Conservation (phyloP, 306 rosid species). For the Glycyrrhiza uralensis region DNA sequence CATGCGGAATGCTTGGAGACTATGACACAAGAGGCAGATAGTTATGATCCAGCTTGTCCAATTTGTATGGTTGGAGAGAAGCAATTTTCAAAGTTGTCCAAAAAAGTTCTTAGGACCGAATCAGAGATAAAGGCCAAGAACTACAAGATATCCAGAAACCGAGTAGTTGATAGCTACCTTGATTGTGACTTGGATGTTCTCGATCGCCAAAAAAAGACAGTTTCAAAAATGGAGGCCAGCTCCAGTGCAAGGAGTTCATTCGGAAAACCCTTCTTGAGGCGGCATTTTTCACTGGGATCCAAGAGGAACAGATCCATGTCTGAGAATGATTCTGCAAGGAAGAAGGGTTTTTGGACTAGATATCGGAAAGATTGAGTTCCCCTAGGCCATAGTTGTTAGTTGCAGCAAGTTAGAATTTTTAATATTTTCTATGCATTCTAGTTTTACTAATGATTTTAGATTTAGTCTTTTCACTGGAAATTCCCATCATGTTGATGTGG, state of each 20-base stretch:
- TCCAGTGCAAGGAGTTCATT: slow-evolving; percentile 54
- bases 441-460: slow-evolving; percentile 29
- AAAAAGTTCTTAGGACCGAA: slow-evolving; percentile 38
- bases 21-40: slow-evolving; percentile 54
- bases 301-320: slow-evolving; percentile 56
- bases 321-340: slow-evolving; percentile 54
- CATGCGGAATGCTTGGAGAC: slow-evolving; percentile 79
- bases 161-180: slow-evolving; percentile 61
- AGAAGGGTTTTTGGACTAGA: slow-evolving; percentile 67
- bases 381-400: slow-evolving; percentile 5
- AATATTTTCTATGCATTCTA: slow-evolving; percentile 29
- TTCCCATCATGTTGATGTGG: neutral
- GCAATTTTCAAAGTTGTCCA: slow-evolving; percentile 45
- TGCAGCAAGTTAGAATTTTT: slow-evolving; percentile 33
- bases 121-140: slow-evolving; percentile 47
- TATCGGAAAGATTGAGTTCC: slow-evolving; percentile 44
- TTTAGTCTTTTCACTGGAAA: slow-evolving; percentile 20
- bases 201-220: slow-evolving; percentile 34
- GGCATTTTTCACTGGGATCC: slow-evolving; percentile 58
- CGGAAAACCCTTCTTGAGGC: slow-evolving; percentile 59
- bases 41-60: slow-evolving; percentile 70
- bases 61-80: slow-evolving; percentile 66
- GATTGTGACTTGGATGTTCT: slow-evolving; percentile 48
- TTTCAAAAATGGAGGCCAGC: slow-evolving; percentile 55
- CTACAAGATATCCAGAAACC: slow-evolving; percentile 54